Evolutionary conservation across 768 basidiomycete species (phyloP), one percentile per base, ranked within the genome.

Genomic region (Rhodocollybia butyracea): DNA sequence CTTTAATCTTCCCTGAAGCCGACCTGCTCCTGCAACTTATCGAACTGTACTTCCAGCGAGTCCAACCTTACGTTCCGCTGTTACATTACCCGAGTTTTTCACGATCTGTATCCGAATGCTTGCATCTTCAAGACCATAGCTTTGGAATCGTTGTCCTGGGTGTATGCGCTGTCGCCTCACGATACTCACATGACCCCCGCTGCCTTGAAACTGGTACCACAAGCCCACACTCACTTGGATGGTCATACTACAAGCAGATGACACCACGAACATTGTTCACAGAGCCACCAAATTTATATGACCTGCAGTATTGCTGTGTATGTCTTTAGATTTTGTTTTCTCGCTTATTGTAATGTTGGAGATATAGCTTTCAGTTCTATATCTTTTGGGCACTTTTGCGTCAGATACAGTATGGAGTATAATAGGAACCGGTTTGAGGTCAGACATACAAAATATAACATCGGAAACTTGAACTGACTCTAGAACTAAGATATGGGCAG

Each of bases 281-380:
- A 19, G 74, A 80, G 0, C 76, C 78, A 12, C 80, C 86, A 2
- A 73, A 77, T 5, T 62, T 93, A 51, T 83, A 83, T 63, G 89
- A 91, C 61, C 69, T 95, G 22, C 91, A 95, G 64, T 76, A 76
- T 21, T 84, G 83, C 62, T 76, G 77, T 62, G 84, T 85, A 64
- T 55, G 80, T 64, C n/a, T 3, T 46, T 42, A 68, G 4, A 70
- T 70, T 2, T 79, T 75, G 50, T 1, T 52, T 53, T 24, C 21
- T n/a, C 56, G 72, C 71, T 64, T 71, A 34, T 17, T 11, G 15
- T 15, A 0, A 12, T 19, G 11, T 24, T 17, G 10, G 21, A 8
- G 17, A 38, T 54, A 40, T 51, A 76, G 74, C 38, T 76, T 51
- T 63, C 65, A 38, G 63, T 66, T 1, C 24, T 64, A 45, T 73